Evolutionary conservation across 2,329 filamentous ascomycete genomes (phyloP).

Genomic region (Xylaria sp.): DNA sequence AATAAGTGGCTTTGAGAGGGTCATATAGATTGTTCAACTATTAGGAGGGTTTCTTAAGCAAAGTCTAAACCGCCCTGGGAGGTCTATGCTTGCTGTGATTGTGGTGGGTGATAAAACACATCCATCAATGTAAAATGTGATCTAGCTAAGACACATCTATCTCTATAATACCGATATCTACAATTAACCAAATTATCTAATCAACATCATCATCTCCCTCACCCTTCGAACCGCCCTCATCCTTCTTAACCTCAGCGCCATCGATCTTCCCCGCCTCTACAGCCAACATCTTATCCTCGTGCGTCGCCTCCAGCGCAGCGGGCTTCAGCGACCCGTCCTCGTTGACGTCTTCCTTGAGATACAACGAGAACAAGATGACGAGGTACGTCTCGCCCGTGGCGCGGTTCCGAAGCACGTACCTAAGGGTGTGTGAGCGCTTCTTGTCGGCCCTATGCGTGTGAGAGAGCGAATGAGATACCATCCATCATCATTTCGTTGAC

Average conservation of each 20-base stretch:
- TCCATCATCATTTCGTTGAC: conserved; percentile 4
- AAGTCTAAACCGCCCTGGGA: too few species aligned
- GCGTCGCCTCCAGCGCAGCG: conserved; percentile 41
- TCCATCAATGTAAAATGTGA: too few species aligned
- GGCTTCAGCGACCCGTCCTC: conserved; percentile 62
- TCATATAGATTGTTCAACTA: too few species aligned
- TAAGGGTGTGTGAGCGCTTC: conserved; percentile 80
- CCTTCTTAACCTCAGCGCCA: conserved; percentile 20
- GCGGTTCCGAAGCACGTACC: conserved; percentile 89
- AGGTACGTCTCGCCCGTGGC: conserved; percentile 76
- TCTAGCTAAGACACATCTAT: neutral
- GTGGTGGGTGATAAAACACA: too few species aligned
- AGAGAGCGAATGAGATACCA: conserved; percentile 34
- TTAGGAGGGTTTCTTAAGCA: too few species aligned
- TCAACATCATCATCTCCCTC: conserved; percentile 22
- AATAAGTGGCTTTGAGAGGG: too few species aligned
- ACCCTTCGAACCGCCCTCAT: conserved; percentile 4
- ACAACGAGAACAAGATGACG: conserved; percentile 79
- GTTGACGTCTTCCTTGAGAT: conserved; percentile 70
- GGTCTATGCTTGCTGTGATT: too few species aligned
- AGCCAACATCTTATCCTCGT: conserved; percentile 39
- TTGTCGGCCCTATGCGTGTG: conserved; percentile 37
- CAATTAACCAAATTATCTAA: too few species aligned
- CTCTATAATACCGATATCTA: too few species aligned
- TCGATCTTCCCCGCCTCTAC: conserved; percentile 34